Evolutionary conservation across 2,329 filamentous ascomycete species (phyloP), one percentile per base, ranked within the genome.

Genomic region (Nannizziopsis arthrosporioides): DNA sequence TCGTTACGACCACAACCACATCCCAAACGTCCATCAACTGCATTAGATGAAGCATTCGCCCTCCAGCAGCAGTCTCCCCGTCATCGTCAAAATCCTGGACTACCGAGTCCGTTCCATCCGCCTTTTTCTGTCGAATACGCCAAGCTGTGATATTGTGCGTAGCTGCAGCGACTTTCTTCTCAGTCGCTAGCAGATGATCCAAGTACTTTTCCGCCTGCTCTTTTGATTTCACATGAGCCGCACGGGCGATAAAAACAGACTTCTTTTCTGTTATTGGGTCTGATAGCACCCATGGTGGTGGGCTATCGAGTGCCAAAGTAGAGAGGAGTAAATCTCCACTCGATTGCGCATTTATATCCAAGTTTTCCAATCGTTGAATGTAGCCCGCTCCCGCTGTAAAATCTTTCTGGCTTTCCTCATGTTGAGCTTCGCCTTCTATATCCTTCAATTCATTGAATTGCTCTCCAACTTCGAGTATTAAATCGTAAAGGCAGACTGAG

Each of bases 121-220:
- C 59, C 18, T 52, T 49, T 48, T 52, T 58, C 53, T 68, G 59
- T 14, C 76, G 78, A 47, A 96, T 89, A 9, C 92, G 78, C 85
- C 88, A 96, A 1, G 90, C 90, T 15, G 84, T 89, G 61, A 98
- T 95, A 64, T 96, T 96, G 65, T 98, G 92, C 51, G 90, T 88
- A 3, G 92, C 92, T 41, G 76, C 72, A n/a, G 87, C 82, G 32
- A 87, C 82, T 56, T 85, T 87, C 67, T 84, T 88, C 66, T 96
- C 88, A 7, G 80, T 84, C 4, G 81, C 76, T 6, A 95, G 73
- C 1, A 98, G 74, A 63, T 93, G 81, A 38, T 78, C 73, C 1
- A 96, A 68, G 59, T 78, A 89, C 2, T 70, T 66, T 50, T 79
- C 77, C 2, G 89, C 90, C 64, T 92, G 77, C 0, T 74, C 70